These are phyloP conservation scores for Lagenidium giganteum DNA, from an alignment of 352 stramenopile genomes.

Conservation along the genomic window DNA sequence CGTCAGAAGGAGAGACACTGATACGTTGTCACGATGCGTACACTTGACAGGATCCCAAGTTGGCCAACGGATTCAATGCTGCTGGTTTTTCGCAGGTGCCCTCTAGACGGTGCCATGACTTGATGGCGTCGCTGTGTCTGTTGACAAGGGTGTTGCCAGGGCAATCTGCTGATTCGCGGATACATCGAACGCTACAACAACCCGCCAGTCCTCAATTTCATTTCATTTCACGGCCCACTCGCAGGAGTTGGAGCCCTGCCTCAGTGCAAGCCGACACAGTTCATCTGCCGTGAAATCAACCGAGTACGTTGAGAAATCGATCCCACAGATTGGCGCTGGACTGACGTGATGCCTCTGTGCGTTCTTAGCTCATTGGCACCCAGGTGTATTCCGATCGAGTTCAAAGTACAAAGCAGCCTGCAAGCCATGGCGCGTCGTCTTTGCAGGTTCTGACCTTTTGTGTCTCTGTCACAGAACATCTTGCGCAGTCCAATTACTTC, in stretches of 20 bases:
- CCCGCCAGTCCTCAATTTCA: constrained; percentile 86
- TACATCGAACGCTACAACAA: constrained; percentile 94
- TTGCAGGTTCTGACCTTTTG: not conserved
- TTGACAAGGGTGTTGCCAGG: constrained; percentile 18
- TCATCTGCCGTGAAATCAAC: constrained; percentile 85
- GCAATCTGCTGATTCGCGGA: constrained; percentile 91
- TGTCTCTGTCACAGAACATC: constrained; percentile 27
- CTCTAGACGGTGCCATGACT: too few species aligned
- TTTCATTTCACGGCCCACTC: constrained; percentile 91
- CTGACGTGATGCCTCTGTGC: not conserved
- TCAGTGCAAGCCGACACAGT: constrained; percentile 77
- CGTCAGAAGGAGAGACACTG: too few species aligned
- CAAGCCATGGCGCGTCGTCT: not conserved
- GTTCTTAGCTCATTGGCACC: constrained; percentile 73
- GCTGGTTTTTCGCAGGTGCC: constrained; percentile 91
- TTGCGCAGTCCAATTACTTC: constrained; percentile 94
- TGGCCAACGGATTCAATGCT: constrained; percentile 90
- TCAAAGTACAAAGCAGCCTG: constrained; percentile 41
- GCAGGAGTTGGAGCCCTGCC: constrained; percentile 87
- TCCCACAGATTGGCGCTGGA: too few species aligned
- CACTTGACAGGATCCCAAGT: constrained; percentile 76
- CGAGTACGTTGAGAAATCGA: constrained; percentile 25
- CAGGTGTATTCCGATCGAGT: constrained; percentile 82
- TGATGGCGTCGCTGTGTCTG: not conserved
- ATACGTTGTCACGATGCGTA: not conserved